Evolutionary conservation across 306 rosid species (phyloP).

Genomic region (Mimosa pudica): DNA sequence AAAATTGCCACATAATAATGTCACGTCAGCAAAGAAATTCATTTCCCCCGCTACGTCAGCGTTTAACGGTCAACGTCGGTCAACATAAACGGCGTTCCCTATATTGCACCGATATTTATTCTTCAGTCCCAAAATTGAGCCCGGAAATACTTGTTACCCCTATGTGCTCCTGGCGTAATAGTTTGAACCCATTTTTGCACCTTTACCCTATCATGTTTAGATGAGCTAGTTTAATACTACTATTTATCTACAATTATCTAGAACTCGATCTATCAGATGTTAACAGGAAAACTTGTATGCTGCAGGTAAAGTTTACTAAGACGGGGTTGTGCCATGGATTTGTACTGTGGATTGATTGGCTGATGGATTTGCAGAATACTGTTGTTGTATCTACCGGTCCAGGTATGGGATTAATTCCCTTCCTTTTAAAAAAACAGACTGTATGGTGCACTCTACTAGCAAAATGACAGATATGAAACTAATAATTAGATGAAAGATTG

Average conservation of each 20-base stretch:
- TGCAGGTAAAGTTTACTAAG: slow-evolving; percentile 64
- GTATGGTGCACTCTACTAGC: slow-evolving; percentile 5
- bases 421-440: slow-evolving; percentile 1
- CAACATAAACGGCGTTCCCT: too few relatives aligned
- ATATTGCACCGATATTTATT: too few relatives aligned
- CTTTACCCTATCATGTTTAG: too few relatives aligned
- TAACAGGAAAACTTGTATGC: slow-evolving; percentile 31
- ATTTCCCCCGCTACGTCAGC: too few relatives aligned
- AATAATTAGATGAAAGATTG: slow-evolving; percentile 2
- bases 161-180: too few relatives aligned
- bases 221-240: not conserved
- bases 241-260: not conserved
- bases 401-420: slow-evolving; percentile 44
- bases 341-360: slow-evolving; percentile 90
- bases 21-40: too few relatives aligned
- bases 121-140: too few relatives aligned
- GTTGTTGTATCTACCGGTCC: slow-evolving; percentile 79
- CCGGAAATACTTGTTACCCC: too few relatives aligned
- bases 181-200: too few relatives aligned
- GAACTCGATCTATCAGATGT: not conserved
- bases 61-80: too few relatives aligned
- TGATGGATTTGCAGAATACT: slow-evolving; percentile 70
- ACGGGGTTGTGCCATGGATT: slow-evolving; percentile 84
- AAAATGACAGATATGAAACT: slow-evolving; percentile 26
- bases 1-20: too few relatives aligned